A percentile compares a stretch with the other conserved stretches of the same genome.
Conservation (phyloP, 306 rosid species). For the Castanea crenata region DNA sequence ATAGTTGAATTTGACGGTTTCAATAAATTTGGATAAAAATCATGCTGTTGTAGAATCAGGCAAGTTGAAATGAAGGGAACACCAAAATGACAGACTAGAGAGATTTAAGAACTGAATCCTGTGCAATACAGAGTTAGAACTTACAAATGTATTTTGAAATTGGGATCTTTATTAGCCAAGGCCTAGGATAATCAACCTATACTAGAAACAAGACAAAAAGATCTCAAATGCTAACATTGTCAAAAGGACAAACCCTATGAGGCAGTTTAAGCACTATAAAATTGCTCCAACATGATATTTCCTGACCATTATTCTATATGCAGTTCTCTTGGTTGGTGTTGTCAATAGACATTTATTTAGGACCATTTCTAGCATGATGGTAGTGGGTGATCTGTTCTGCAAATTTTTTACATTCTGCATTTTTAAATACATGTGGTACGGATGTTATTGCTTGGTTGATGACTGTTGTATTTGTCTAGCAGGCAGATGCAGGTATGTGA, state of each 20-base stretch:
- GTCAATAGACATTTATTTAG: too few species aligned
- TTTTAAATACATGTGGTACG: background rate
- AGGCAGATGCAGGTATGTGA: background rate
- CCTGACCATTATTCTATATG: background rate
- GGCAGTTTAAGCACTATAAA: background rate
- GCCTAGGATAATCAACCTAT: background rate
- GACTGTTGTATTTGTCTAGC: background rate
- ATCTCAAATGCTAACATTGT: background rate
- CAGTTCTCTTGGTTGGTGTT: background rate
- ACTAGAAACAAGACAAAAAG: background rate
- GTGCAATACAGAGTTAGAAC: background rate
- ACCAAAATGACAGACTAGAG: background rate
- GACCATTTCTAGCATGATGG: background rate
- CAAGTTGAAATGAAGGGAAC: background rate
- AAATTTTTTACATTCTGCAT: background rate
- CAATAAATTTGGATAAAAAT: background rate
- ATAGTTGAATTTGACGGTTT: background rate
- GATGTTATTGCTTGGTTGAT: background rate
- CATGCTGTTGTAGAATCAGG: background rate
- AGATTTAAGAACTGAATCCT: background rate
- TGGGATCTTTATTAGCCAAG: background rate
- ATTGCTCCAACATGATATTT: background rate
- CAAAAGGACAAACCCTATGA: background rate
- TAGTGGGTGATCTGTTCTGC: background rate
- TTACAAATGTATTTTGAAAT: background rate